Evolutionary conservation across 2,329 filamentous ascomycete genomes (phyloP).

Genomic region (Penicillium sp.): DNA sequence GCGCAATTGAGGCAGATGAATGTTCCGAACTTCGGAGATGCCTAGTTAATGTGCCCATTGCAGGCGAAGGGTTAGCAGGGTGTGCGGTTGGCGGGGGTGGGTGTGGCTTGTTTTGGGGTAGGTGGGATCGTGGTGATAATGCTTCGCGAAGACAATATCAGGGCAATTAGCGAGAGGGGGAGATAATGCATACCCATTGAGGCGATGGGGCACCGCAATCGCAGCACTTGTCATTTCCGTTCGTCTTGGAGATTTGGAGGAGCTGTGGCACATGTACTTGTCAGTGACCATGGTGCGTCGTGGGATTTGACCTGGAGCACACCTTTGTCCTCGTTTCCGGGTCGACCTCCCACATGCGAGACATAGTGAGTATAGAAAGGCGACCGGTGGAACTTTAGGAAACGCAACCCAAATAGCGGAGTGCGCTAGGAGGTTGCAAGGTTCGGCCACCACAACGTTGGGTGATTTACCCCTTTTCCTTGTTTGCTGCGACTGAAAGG

Average conservation of each 20-base stretch:
- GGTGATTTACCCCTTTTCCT: not conserved
- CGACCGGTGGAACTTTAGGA: not conserved
- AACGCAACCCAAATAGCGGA: slow-evolving; percentile 9
- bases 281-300: slow-evolving; percentile 9
- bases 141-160: not conserved
- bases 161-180: not conserved
- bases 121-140: not conserved
- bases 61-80: not conserved
- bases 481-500: not conserved
- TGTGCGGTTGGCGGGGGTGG: not conserved
- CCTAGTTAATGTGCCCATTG: slow-evolving; percentile 41
- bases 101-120: not conserved
- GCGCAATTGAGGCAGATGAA: slow-evolving; percentile 98
- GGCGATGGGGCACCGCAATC: slow-evolving; percentile 94
- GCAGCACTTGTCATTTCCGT: slow-evolving; percentile 85
- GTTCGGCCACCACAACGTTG: not conserved
- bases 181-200: slow-evolving; percentile 73
- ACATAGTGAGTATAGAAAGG: slow-evolving; percentile 30
- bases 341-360: slow-evolving; percentile 98
- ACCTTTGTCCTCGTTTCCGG: slow-evolving; percentile 96
- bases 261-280: slow-evolving; percentile 56
- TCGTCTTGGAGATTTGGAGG: slow-evolving; percentile 83
- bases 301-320: slow-evolving; percentile 16
- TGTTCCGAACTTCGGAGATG: slow-evolving; percentile 91
- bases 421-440: slow-evolving; percentile 2